These are phyloP conservation scores for Starmera pachycereana DNA, from an alignment of 805 yeast genomes.

Conservation along the genomic window DNA sequence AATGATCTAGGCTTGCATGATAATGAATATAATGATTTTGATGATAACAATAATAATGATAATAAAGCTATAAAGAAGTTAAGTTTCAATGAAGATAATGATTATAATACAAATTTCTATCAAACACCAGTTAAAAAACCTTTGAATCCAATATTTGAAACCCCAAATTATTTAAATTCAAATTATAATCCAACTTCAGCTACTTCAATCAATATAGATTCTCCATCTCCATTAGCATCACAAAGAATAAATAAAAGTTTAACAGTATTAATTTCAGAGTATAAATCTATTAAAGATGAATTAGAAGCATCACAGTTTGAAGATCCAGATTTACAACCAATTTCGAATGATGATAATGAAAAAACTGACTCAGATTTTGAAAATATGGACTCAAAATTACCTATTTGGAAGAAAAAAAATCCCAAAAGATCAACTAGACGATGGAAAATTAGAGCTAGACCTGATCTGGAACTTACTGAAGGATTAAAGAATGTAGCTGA, in stretches of 20 bases:
- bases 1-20: too few relatives aligned
- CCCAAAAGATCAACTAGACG: conserved; percentile 24
- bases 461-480: conserved; percentile 19
- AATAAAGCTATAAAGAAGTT: too few relatives aligned
- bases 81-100: too few relatives aligned
- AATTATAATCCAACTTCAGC: conserved; percentile 1
- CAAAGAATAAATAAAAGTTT: conserved; percentile 24
- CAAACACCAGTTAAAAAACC: too few relatives aligned
- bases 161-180: conserved; percentile 34
- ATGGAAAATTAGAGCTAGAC: conserved; percentile 15
- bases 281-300: conserved; percentile 24
- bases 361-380: conserved; percentile 3
- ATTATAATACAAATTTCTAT: too few relatives aligned
- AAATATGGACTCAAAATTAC: conserved; percentile 11
- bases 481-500: conserved; percentile 19
- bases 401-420: conserved; percentile 23
- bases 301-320: conserved; percentile 1
- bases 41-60: too few relatives aligned
- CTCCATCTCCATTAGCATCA: conserved; percentile 20
- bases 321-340: conserved; percentile 10
- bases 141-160: conserved; percentile 9
- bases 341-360: conserved; percentile 11
- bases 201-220: conserved; percentile 3
- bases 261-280: conserved; percentile 38
- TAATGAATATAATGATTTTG: too few relatives aligned